Percentiles rank a stretch among this genome's conserved stretches.
phyloP scores from a whole-genome alignment of 352 stramenopile species.

The Globisporangium sylvaticum region DNA sequence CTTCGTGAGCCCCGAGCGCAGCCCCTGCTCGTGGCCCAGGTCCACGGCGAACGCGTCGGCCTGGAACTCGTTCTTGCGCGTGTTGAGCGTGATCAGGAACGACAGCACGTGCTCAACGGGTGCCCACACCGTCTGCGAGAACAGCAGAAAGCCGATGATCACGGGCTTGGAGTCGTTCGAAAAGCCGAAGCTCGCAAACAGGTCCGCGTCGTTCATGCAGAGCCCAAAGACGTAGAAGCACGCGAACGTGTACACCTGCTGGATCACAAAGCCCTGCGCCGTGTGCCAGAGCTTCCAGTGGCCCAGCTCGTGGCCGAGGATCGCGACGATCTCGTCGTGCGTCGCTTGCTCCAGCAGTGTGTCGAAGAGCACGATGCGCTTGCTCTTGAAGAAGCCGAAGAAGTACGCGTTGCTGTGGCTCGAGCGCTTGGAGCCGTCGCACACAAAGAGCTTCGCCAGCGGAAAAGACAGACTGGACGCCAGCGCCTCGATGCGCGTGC shows the following conservation, averaged over 20 bases:
- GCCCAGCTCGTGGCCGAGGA: conserved; percentile 95
- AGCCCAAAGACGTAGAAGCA: conserved; percentile 77
- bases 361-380: conserved; percentile 97
- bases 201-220: conserved; percentile 74
- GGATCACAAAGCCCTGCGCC: conserved; percentile 91
- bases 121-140: conserved; percentile 79
- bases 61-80: conserved; percentile 77
- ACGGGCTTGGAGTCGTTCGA: conserved; percentile 39
- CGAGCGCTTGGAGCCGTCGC: conserved; percentile 96
- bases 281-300: conserved; percentile 97
- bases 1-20: conserved; percentile 95
- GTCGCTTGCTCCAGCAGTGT: conserved; percentile 93
- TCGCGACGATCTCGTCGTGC: conserved; percentile 93
- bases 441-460: conserved; percentile 96
- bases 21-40: conserved; percentile 84
- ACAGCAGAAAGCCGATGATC: conserved; percentile 82
- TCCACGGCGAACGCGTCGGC: conserved; percentile 94
- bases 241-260: conserved; percentile 84
- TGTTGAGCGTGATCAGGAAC: conserved; percentile 76
- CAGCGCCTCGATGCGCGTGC: conserved; percentile 90
- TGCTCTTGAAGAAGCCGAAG: conserved; percentile 95
- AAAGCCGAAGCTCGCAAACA: conserved; percentile 83
- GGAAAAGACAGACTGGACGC: conserved; percentile 91
- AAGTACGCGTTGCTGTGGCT: conserved; percentile 90
- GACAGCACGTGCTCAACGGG: conserved; percentile 74